Evolutionary conservation across 805 yeast species (phyloP), one percentile per base, ranked within the genome.

Genomic region (Saccharomyces kudriavzevii): DNA sequence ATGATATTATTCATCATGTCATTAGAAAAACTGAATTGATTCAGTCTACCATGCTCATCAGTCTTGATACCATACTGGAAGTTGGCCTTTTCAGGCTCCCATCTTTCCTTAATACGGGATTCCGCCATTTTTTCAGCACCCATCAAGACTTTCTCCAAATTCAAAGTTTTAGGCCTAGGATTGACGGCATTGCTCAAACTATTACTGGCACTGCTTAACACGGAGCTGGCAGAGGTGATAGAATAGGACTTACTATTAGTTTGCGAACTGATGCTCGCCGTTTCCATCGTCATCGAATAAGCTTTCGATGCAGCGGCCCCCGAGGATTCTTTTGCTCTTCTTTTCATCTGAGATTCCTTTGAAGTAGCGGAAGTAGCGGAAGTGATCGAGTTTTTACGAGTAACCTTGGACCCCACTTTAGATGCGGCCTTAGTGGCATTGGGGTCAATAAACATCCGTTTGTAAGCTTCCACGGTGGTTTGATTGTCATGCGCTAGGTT

Each of bases 401-500:
- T 40, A n/a, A 24, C 27, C 14, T 35, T 8, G 45, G 40, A 29
- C 6, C 56, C 58, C 3, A 64, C 66, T 24, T 56, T 57, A 14
- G 61, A 57, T 17, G 73, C 73, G 20, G 71, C 70, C 29, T 56
- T 60, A 14, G 69, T 60, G 3, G 72, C 72, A 52, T 66, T 57
- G 11, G 71, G 67, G 47, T 67, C 67, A 40, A 67, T 61, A 48
- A 62, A 58, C 25, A 66, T 51, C 55, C 91, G 73, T 67, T 81
- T 84, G 67, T 85, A 86, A 13, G 89, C 61, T 56, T 78, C 79
- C 40, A 85, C 80, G 2, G 82, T 76, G 47, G 83, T 74, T 66
- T 83, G 87, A 2, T 86, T 71, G 11, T 83, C 79, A 5, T 87
- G 80, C 1, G 94, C 95, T 56, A 85, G 73, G 52, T 83, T 70